Percentiles rank a stretch among this genome's conserved stretches.
phyloP scores from a whole-genome alignment of 73 alveolate genomes.

The Effrenium voratum region DNA sequence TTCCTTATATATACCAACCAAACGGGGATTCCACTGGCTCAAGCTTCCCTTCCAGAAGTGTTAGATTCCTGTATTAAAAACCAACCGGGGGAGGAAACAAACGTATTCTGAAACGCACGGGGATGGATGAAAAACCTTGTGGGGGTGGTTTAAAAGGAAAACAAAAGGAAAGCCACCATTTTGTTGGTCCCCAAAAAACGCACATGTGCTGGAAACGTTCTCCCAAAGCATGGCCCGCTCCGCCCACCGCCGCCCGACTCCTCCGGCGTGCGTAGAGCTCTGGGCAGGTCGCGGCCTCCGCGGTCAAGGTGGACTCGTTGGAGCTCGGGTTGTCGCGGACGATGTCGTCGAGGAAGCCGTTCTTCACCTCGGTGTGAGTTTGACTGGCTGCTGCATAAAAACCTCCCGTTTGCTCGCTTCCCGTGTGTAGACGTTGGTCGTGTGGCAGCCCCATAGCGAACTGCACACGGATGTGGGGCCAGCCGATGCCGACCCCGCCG shows the following conservation, averaged over 20 bases:
- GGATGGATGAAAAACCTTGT: too few relatives aligned
- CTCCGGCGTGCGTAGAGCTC: not conserved
- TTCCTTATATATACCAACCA: too few relatives aligned
- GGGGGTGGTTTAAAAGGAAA: too few relatives aligned
- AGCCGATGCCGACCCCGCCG: not conserved
- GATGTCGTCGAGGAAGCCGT: conserved; percentile 54
- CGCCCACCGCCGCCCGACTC: not conserved
- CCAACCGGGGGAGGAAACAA: too few relatives aligned
- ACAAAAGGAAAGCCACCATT: not conserved
- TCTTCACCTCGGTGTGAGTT: not conserved
- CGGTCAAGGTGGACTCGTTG: conserved; percentile 21
- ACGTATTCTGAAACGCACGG: too few relatives aligned
- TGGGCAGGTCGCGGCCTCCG: conserved; percentile 35
- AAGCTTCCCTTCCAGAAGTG: too few relatives aligned
- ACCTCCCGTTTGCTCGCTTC: not conserved
- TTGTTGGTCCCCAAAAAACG: not conserved
- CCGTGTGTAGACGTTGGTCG: not conserved
- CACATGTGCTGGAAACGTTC: not conserved
- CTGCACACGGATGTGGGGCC: not conserved
- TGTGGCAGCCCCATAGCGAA: not conserved
- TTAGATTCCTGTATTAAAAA: too few relatives aligned
- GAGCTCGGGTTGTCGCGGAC: conserved; percentile 17
- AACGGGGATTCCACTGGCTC: too few relatives aligned
- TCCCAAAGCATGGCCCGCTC: not conserved
- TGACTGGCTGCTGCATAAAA: not conserved